These are phyloP conservation scores for Trichoderma afroharzianum DNA, from an alignment of 2,329 filamentous ascomycete genomes.

Conservation along the genomic window DNA sequence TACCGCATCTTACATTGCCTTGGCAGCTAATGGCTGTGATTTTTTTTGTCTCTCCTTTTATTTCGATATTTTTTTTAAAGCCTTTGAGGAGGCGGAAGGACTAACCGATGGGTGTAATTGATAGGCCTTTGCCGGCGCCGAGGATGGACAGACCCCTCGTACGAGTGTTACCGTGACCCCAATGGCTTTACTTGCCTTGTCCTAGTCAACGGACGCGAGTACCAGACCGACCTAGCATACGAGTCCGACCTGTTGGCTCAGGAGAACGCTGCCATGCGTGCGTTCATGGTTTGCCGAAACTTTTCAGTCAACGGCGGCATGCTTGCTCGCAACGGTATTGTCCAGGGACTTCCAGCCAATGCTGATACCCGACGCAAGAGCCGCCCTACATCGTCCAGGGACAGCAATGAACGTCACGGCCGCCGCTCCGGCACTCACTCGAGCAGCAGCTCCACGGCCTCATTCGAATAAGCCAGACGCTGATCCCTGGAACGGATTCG, in stretches of 20 bases:
- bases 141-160: conserved; percentile 87
- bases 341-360: conserved; percentile 60
- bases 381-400: conserved; percentile 48
- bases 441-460: conserved; percentile 60
- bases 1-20: not conserved
- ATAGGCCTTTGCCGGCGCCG: conserved; percentile 90
- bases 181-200: conserved; percentile 85
- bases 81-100: not conserved
- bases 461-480: conserved; percentile 47
- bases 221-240: conserved; percentile 85
- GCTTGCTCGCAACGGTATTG: conserved; percentile 66
- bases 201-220: conserved; percentile 93
- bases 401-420: conserved; percentile 43
- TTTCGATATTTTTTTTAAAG: too few species aligned
- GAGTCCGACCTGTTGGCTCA: conserved; percentile 78
- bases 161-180: conserved; percentile 72
- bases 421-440: conserved; percentile 56
- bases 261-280: conserved; percentile 91
- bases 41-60: not conserved
- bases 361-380: conserved; percentile 47
- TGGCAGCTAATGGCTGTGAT: not conserved
- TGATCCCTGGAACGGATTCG: not conserved
- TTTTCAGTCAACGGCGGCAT: conserved; percentile 97
- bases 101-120: conserved; percentile 22
- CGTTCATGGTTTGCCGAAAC: conserved; percentile 96